Evolutionary conservation across 768 basidiomycete species (phyloP).

Genomic region (Pholiota molesta): DNA sequence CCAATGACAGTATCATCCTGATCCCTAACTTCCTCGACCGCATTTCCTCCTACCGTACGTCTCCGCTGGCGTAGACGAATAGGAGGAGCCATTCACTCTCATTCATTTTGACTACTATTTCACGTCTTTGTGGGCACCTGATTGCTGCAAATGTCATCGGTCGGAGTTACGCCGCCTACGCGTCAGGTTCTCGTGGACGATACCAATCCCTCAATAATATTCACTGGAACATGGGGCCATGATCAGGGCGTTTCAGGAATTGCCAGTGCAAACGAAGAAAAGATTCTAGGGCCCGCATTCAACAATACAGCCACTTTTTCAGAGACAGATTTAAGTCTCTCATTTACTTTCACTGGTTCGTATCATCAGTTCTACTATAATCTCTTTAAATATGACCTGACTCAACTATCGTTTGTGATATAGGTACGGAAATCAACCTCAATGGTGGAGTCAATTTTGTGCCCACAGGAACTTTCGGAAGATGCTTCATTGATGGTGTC

Average conservation of each 20-base stretch:
- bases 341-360: neutral
- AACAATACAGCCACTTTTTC: neutral
- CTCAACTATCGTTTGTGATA: neutral
- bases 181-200: neutral
- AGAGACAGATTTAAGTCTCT: neutral
- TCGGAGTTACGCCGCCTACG: too few relatives aligned
- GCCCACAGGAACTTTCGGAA: neutral
- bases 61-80: too few relatives aligned
- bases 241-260: neutral
- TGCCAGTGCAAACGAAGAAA: neutral
- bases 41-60: too few relatives aligned
- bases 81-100: too few relatives aligned
- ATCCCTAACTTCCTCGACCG: too few relatives aligned
- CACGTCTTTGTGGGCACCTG: neutral
- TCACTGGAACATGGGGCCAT: neutral
- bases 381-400: neutral
- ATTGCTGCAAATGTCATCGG: neutral
- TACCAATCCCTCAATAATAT: neutral
- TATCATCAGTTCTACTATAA: too few relatives aligned
- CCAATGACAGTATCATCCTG: too few relatives aligned
- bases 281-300: neutral
- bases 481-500: neutral
- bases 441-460: neutral
- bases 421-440: neutral
- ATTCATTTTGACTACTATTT: too few relatives aligned